phyloP scores from a whole-genome alignment of 2,329 filamentous ascomycete species.

The Pestalotiopsis sp. region DNA sequence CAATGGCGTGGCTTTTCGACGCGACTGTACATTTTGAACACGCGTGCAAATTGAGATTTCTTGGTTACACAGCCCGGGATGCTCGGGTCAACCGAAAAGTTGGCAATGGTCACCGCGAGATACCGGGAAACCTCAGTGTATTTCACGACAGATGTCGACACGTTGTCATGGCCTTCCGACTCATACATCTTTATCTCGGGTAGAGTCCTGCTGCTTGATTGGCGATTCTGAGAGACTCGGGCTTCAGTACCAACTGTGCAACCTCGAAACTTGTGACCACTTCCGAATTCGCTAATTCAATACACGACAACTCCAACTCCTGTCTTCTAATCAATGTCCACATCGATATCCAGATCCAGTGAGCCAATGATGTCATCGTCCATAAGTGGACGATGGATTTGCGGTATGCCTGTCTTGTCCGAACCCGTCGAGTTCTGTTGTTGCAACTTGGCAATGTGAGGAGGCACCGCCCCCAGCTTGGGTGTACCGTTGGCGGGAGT shows the following conservation, averaged over 20 bases:
- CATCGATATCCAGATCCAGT: slow-evolving; percentile 88
- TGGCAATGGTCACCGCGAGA: background rate
- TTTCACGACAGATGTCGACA: background rate
- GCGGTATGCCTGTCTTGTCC: slow-evolving; percentile 65
- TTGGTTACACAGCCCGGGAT: background rate
- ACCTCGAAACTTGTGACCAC: background rate
- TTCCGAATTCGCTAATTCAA: background rate
- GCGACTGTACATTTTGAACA: background rate
- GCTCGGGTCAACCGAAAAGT: background rate
- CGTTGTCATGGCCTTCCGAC: background rate
- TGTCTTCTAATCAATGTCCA: slow-evolving; percentile 67
- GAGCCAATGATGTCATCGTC: slow-evolving; percentile 92
- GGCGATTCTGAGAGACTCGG: background rate
- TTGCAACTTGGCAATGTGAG: slow-evolving; percentile 57
- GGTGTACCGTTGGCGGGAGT: slow-evolving; percentile 59
- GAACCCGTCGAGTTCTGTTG: slow-evolving; percentile 55
- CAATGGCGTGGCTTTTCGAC: background rate
- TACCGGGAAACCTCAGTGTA: background rate
- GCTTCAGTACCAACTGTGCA: background rate
- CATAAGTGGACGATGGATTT: slow-evolving; percentile 77
- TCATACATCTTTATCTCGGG: background rate
- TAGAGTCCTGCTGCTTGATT: background rate
- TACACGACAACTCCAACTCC: background rate
- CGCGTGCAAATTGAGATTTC: background rate
- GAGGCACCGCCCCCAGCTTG: slow-evolving; percentile 45